Percentiles rank a stretch among this genome's conserved stretches.
Evolutionary conservation across 1,284 basidiomycete species (phyloP).

Genomic region (Pterulicium gracile): DNA sequence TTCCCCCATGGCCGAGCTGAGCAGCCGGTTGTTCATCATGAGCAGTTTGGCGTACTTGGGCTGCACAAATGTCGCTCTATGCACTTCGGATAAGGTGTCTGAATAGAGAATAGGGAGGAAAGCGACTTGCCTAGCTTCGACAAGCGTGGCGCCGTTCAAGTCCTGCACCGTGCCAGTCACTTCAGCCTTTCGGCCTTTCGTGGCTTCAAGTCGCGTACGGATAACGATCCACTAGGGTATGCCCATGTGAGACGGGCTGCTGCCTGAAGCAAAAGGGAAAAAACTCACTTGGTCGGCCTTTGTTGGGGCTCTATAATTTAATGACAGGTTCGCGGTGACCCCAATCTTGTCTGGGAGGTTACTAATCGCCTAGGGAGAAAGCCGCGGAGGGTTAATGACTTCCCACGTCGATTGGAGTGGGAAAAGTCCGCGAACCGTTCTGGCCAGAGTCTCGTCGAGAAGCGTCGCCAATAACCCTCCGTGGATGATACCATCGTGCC

Average conservation of each 20-base stretch:
- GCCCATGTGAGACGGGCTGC: constrained; percentile 4
- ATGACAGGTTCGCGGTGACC: constrained; percentile 77
- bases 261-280: neutral
- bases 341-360: constrained; percentile 85
- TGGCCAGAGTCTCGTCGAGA: constrained; percentile 77
- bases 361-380: constrained; percentile 51
- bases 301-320: constrained; percentile 76
- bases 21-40: constrained; percentile 25
- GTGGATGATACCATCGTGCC: constrained; percentile 90
- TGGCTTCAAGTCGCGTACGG: constrained; percentile 50
- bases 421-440: constrained; percentile 50
- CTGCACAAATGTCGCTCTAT: constrained; percentile 71
- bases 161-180: constrained; percentile 72
- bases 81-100: neutral
- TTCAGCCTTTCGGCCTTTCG: constrained; percentile 66
- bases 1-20: constrained; percentile 37
- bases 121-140: constrained; percentile 67
- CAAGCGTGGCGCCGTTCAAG: constrained; percentile 67
- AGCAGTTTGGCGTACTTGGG: constrained; percentile 75
- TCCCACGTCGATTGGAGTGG: neutral
- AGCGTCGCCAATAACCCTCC: constrained; percentile 88
- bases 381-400: constrained; percentile 4
- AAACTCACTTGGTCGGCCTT: constrained; percentile 67
- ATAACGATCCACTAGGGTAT: constrained; percentile 58
- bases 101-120: constrained; percentile 1